phyloP scores from a whole-genome alignment of 1,139 yeast genomes.

The Geotrichum restrictum region DNA sequence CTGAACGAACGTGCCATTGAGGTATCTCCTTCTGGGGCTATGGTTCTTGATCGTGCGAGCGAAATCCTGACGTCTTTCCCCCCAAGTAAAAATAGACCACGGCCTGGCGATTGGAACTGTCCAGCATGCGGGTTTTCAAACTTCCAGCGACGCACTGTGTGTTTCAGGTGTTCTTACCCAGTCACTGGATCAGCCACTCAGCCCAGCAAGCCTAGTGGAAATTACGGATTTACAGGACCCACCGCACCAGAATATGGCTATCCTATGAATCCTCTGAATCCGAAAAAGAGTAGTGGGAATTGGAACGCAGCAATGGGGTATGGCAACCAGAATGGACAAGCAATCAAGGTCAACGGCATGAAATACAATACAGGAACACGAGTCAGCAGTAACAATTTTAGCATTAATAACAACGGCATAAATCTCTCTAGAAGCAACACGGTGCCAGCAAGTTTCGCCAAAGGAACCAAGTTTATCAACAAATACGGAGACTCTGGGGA shows the following conservation, averaged over 20 bases:
- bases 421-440: conserved; percentile 10
- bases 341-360: conserved; percentile 12
- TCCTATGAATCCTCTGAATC: neutral
- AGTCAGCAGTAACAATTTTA: neutral
- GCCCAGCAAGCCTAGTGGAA: conserved; percentile 5
- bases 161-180: conserved; percentile 89
- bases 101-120: conserved; percentile 98
- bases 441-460: conserved; percentile 4
- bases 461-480: neutral
- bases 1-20: conserved; percentile 73
- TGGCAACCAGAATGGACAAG: conserved; percentile 22
- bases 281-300: conserved; percentile 25
- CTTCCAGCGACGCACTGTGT: conserved; percentile 90
- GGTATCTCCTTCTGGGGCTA: conserved; percentile 78
- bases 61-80: conserved; percentile 82
- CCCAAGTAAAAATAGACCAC: conserved; percentile 79
- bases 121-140: conserved; percentile 94
- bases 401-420: conserved; percentile 6
- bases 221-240: neutral
- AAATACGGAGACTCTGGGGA: neutral
- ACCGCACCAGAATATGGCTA: neutral
- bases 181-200: conserved; percentile 51
- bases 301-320: conserved; percentile 20
- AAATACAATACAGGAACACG: conserved; percentile 7
- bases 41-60: conserved; percentile 74